Evolutionary conservation across 2,329 filamentous ascomycete species (phyloP), one percentile per base, ranked within the genome.

Genomic region (Lachnellula arida): DNA sequence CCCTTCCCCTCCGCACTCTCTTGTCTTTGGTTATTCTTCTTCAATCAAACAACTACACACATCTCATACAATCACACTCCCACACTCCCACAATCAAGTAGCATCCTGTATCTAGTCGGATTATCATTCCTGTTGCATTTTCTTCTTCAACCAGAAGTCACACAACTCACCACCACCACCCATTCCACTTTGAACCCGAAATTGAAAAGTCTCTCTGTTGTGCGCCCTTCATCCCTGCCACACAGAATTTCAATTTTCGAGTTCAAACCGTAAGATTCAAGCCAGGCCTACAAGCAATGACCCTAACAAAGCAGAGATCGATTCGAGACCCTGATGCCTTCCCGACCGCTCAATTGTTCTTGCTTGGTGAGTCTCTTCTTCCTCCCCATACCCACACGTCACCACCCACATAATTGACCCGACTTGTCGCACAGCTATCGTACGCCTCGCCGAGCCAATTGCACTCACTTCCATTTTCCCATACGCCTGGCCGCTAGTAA

Each of bases 401-500:
- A 12, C 39, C 28, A 4, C 28, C 28, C 28, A 32, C 28, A 32
- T 3, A 12, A 11, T 4, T 32, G 44, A 37, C 49, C 55, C 66
- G 55, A 66, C 43, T 55, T 56, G 9, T 23, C 17, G 2, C 22
- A 28, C 66, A 96, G 91, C 91, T 71, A 90, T 96, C 78, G 92
- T 95, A 69, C 90, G 92, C 60, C 84, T 97, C 63, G 89, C 91
- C 52, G 92, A 97, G 73, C 92, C 92, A 22, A 93, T 97, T 65
- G 91, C 92, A 50, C 81, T 97, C 61, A 96, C 91, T 1, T 94
- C 89, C 68, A 94, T 96, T 72, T 95, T 93, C 67, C 92, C 92
- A 19, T 97, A 96, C 72, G 89, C 89, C 58, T 95, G 88, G 88
- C 81, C 87, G 58, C 84, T 93, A 64, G 86, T 93, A 63, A 89